phyloP scores from a whole-genome alignment of 2,329 filamentous ascomycete genomes.

The Fusarium nanum region DNA sequence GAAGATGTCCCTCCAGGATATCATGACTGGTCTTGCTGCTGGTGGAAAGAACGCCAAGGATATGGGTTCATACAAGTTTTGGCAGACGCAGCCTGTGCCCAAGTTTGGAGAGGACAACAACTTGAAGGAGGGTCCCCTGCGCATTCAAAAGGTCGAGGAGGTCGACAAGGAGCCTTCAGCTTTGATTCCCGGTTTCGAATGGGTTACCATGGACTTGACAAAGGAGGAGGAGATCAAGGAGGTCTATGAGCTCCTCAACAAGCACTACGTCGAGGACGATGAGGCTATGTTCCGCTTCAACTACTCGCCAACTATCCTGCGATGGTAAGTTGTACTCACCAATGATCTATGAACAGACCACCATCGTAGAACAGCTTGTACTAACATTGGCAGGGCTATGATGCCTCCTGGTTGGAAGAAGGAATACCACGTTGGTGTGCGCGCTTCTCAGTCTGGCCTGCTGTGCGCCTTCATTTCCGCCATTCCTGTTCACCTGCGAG shows the following conservation, averaged over 20 bases:
- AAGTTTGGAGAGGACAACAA: conserved; percentile 74
- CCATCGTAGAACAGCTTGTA: neutral
- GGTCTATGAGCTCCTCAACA: conserved; percentile 89
- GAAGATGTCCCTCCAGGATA: conserved; percentile 74
- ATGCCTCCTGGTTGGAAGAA: conserved; percentile 94
- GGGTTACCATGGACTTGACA: conserved; percentile 89
- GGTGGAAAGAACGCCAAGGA: conserved; percentile 92
- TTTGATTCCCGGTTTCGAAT: conserved; percentile 88
- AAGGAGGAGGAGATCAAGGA: conserved; percentile 84
- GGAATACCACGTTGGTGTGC: conserved; percentile 95
- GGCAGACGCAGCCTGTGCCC: conserved; percentile 95
- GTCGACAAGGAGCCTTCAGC: conserved; percentile 81
- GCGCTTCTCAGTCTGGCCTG: conserved; percentile 83
- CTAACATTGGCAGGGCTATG: conserved; percentile 74
- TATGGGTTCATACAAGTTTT: conserved; percentile 98
- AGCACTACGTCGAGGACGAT: conserved; percentile 97
- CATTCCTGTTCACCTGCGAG: conserved; percentile 84
- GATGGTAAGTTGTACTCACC: conserved; percentile 71
- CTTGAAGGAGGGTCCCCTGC: conserved; percentile 84
- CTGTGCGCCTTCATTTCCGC: conserved; percentile 97
- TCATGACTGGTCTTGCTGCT: conserved; percentile 79
- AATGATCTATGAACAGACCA: neutral
- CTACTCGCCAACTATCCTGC: conserved; percentile 88
- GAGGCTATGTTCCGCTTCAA: conserved; percentile 98
- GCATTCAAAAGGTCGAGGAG: conserved; percentile 79